Conservation (phyloP, 805 yeast species). For the Nakazawaea wyomingensis region DNA sequence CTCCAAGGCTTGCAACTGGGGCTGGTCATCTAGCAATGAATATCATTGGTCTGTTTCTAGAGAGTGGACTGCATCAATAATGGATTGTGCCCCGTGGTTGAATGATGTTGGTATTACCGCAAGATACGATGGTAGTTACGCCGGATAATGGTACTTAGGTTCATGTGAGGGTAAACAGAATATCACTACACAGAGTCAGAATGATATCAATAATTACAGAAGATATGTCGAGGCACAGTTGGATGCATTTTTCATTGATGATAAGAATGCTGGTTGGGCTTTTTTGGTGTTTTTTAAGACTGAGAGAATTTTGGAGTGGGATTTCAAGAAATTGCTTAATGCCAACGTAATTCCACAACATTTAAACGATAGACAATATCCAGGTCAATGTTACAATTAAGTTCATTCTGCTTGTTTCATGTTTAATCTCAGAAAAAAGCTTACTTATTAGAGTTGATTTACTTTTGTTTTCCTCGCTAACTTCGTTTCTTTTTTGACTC, state of each 20-base stretch:
- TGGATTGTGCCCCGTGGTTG: conserved; percentile 67
- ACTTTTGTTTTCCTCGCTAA: too few species aligned
- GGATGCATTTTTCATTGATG: conserved; percentile 30
- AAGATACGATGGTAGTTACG: conserved; percentile 50
- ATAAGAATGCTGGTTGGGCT: conserved; percentile 52
- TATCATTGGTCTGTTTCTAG: conserved; percentile 53
- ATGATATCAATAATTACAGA: conserved; percentile 40
- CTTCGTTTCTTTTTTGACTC: too few species aligned
- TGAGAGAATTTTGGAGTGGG: conserved; percentile 65
- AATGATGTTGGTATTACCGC: conserved; percentile 68
- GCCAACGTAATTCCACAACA: conserved; percentile 59
- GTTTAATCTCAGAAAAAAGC: background rate
- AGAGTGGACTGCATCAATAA: conserved; percentile 68
- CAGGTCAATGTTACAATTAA: conserved; percentile 56
- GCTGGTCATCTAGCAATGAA: conserved; percentile 32
- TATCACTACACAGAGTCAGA: conserved; percentile 35
- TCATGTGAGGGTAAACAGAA: conserved; percentile 37
- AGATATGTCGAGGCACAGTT: conserved; percentile 58
- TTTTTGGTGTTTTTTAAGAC: conserved; percentile 74
- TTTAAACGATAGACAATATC: conserved; percentile 56
- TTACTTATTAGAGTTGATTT: too few species aligned
- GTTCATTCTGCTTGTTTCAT: background rate
- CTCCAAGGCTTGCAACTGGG: conserved; percentile 44
- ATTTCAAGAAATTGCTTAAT: conserved; percentile 44
- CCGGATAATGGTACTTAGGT: conserved; percentile 34